Base-by-base conservation (phyloP, 2,329 filamentous ascomycete genomes). In the Allantophomopsis lycopodina region DNA sequence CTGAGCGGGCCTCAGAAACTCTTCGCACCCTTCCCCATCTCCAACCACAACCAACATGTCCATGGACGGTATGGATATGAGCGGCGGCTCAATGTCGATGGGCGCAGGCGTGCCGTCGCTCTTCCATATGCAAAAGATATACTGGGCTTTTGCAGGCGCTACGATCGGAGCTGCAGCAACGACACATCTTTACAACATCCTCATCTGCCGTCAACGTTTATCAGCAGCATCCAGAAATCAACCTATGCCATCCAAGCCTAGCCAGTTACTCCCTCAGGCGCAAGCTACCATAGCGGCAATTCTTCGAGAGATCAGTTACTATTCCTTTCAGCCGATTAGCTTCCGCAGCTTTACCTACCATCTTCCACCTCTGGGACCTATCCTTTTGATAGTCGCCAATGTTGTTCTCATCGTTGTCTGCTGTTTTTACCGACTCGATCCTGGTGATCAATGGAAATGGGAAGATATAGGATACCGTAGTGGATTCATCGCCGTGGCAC, bases 401-500 rank as follows among this genome's bases (percentile, higher is more conserved):
- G 42, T 65, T n/a, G 43, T 68, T 5, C 54, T 68, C 12, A 59
- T 70, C 2, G 48, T 76, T n/a, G 56, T 73, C 2, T 61, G 74
- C 20, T 72, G 66, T 48, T 69, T 76, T 45, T 75, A 73, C 50
- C 64, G 64, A 23, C 59, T 75, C 21, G 59, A 76, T 48, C 61
- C 69, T 0, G 56, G 51, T 1, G 59, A 71, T 40, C 54, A 61
- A 36, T 65, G 66, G 55, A 58, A 60, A 33, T 73, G 66, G 60
- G 72, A 78, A 48, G 57, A 65, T 35, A 64, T 77, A 40, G 73
- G 66, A 11, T 76, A 73, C 48, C 67, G 78, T 39, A 66, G 76
- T 14, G 78, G 78, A 5, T 81, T 81, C 73, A 67, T 82, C 40
- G 72, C 78, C 12, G 68, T 81, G 5, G 71, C 76, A 2, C 65